phyloP scores from a whole-genome alignment of 2,329 filamentous ascomycete genomes.

The Ophiostoma pallidulum region DNA sequence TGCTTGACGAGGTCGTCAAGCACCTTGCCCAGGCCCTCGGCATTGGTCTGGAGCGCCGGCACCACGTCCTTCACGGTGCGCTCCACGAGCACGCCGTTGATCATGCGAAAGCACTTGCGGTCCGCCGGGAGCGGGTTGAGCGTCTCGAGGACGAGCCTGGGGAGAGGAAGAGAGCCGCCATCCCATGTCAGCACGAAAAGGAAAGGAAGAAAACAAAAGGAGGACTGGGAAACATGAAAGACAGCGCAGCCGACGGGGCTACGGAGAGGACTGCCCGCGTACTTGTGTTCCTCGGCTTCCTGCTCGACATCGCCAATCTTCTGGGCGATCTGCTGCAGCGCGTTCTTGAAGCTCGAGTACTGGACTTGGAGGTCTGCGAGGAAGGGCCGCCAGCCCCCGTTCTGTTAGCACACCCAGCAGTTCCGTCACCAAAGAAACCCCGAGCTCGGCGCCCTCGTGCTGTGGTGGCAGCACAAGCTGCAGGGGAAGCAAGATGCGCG shows the following conservation, averaged over 20 bases:
- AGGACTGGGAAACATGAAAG: not conserved
- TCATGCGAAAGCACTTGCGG: slow-evolving; percentile 97
- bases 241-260: not conserved
- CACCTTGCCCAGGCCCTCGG: slow-evolving; percentile 87
- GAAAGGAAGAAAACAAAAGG: not conserved
- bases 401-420: not conserved
- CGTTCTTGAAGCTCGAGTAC: slow-evolving; percentile 69
- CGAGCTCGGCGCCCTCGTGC: too few relatives aligned
- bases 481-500: not conserved
- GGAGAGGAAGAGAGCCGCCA: not conserved
- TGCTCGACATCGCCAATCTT: slow-evolving; percentile 98
- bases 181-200: not conserved
- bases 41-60: slow-evolving; percentile 84
- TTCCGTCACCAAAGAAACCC: too few relatives aligned
- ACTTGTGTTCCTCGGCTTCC: slow-evolving; percentile 98
- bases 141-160: slow-evolving; percentile 87
- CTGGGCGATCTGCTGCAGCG: slow-evolving; percentile 81
- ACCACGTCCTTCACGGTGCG: slow-evolving; percentile 87
- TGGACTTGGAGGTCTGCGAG: slow-evolving; percentile 64
- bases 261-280: slow-evolving; percentile 28
- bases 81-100: slow-evolving; percentile 93
- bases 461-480: too few relatives aligned
- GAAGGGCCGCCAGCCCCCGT: too few relatives aligned
- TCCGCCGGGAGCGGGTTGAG: slow-evolving; percentile 71
- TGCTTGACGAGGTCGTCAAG: slow-evolving; percentile 91